These are phyloP conservation scores for Phytopythium ostracodes DNA, from an alignment of 352 stramenopile species.

Conservation along the genomic window DNA sequence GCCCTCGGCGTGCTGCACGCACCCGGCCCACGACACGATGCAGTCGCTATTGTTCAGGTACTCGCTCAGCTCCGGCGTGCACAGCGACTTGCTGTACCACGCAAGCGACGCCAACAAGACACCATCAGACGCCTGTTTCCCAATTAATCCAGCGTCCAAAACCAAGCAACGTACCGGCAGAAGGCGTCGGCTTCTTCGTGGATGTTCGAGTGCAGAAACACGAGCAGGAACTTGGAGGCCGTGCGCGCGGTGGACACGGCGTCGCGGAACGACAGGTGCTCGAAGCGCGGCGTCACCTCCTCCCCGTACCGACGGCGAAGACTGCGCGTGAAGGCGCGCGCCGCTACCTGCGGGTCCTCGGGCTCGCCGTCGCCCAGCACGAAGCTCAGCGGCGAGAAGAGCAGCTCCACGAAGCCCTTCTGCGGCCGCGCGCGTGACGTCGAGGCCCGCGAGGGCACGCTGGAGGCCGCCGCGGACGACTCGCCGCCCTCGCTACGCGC, in stretches of 20 bases:
- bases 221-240: slow-evolving; percentile 79
- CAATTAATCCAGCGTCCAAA: neutral
- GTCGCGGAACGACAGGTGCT: slow-evolving; percentile 80
- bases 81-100: slow-evolving; percentile 45
- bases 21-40: slow-evolving; percentile 81
- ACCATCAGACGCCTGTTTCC: neutral
- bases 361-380: slow-evolving; percentile 66
- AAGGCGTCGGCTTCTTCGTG: slow-evolving; percentile 76
- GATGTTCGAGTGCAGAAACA: slow-evolving; percentile 84
- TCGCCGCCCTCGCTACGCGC: slow-evolving; percentile 2
- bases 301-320: slow-evolving; percentile 57
- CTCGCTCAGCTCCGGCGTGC: slow-evolving; percentile 59
- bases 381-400: slow-evolving; percentile 72
- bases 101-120: slow-evolving; percentile 1
- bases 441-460: slow-evolving; percentile 6
- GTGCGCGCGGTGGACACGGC: slow-evolving; percentile 72
- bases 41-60: slow-evolving; percentile 81
- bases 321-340: slow-evolving; percentile 51
- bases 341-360: slow-evolving; percentile 53
- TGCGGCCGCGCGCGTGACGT: slow-evolving; percentile 9
- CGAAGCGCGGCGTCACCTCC: slow-evolving; percentile 54
- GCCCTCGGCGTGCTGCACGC: slow-evolving; percentile 72
- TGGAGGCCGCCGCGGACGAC: neutral
- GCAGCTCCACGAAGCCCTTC: slow-evolving; percentile 73
- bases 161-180: slow-evolving; percentile 34